Base-by-base conservation (phyloP, 1,284 basidiomycete genomes). In the Rhizopogon hawkerae region DNA sequence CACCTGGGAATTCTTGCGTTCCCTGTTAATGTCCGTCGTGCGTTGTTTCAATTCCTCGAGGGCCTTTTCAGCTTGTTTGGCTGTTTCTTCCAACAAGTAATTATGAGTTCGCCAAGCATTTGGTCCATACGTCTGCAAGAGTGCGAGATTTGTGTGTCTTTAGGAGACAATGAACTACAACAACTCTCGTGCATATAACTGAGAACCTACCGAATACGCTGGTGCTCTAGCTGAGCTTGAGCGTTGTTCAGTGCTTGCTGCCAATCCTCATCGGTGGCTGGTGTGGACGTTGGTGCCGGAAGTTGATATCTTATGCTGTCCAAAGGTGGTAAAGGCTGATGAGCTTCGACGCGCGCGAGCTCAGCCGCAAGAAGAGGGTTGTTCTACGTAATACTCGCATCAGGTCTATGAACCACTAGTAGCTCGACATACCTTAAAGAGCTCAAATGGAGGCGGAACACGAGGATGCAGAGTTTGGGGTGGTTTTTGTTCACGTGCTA, bases 51-150 rank as follows among this genome's bases (percentile, higher is more conserved):
- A 56, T 38, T 79, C 76, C 56, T 91, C 85, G 3, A 91, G 70
- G 11, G 83, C 74, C 49, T 75, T 74, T 63, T 94, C 89, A 5
- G 85, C 70, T 55, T 84, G 79, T 57, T 84, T 85, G 6, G 85
- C 81, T 36, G 85, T 81, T 31, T 83, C 77, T 64, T 95, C 91
- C 21, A 92, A 70, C 29, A 89, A 75, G 63, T 92, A 93, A 68
- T 96, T 95, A 63, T 90, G 83, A 65, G 95, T 83, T 55, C 86
- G 79, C 89, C 91, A 96, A 8, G 87, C 84, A 70, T 97, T 96
- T 9, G 86, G 72, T 1, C 92, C 96, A 64, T 95, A 94, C 38
- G 82, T 83, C 63, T 91, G 84, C 36, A 97, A 69, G 16, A 98
- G 71, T 6, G 85, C 79, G 36, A 94, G 71, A 71, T 98, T 98